Evolutionary conservation across 257 asterid species (phyloP), one percentile per base, ranked within the genome.

Genomic region (Avicennia marina): DNA sequence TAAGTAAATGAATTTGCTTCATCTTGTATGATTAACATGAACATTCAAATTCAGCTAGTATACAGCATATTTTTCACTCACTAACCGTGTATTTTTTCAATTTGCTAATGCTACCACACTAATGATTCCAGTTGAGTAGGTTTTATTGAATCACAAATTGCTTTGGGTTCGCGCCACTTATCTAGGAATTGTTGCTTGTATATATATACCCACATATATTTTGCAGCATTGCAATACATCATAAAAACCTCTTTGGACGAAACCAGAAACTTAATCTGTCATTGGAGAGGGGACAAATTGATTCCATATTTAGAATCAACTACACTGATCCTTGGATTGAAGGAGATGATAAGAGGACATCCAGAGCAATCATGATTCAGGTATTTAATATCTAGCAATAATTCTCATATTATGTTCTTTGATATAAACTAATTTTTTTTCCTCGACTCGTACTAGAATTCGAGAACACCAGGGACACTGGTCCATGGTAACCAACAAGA

Each of bases 321-420:
- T 89, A 86, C 70, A 86, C 94, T 16, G 97, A 85, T 63, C 98
- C 98, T 46, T 93, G 98, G 97, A 83, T 88, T 59, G 95, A 93
- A 76, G 98, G 98, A 62, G 98, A 93, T 67, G 97, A 93, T 78
- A 93, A 80, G 76, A 78, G 97, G 75, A 93, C 97, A 58, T 88
- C 95, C 60, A 85, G 98, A 74, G 74, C 98, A 65, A 83, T 89
- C 70, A 85, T 86, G 93, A 71, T 93, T 72, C 98, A 93, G 95
- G 98, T 85, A 61, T 46, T 34, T 55, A 61, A 60, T 24, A 34
- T 44, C 49, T 54, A 56, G 56, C 8, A 48, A 34, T 65, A 21
- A 31, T 53, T 56, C 15, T 3, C 29, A 19, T 46, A 8, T 44
- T 29, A 50, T 70, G 46, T 32, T 52, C 53, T 53, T 34, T 52